Evolutionary conservation across 495 filamentous ascomycete genomes (phyloP), one percentile per base, ranked within the genome.

Genomic region (Jackrogersella minutella): DNA sequence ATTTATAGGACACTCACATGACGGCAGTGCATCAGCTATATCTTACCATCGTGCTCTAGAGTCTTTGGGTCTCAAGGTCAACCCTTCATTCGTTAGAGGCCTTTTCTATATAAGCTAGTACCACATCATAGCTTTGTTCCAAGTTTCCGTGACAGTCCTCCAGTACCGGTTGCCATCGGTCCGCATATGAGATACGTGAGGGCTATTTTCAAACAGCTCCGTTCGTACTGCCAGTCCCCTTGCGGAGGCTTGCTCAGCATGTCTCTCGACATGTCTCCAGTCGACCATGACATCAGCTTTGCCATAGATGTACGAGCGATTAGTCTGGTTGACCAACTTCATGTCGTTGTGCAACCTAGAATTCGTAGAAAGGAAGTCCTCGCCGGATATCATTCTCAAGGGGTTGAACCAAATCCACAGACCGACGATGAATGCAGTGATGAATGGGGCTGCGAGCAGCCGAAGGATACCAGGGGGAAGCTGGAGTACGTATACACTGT

Each of bases 151-250:
- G 9, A 81, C 69, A 37, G 74, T 59, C 5, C 52, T 54, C 81
- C 81, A 82, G 62, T 84, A 84, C 43, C 81, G 60, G 58, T 62
- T 59, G 64, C 64, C 47, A 49, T 81, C 74, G 8, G 53, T 65
- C 39, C 76, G 71, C 57, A 71, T 78, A 67, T 80, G 79, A 14
- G 76, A 72, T 6, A 83, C 81, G 67, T 82, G 80, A 21, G 70
- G 67, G 3, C 74, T 77, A 31, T 73, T 58, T 22, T 60, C 70
- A 55, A 82, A 80, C 58, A 49, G 46, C 58, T 80, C 81, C 55
- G 41, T 66, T 37, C 71, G 62, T 0, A 79, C 77, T 8, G 16
- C 39, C 31, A 78, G 67, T 40, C 80, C 79, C 62, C 33, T 66
- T 1, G 10, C 5, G 3, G 46, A 57, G 5, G 80, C 81, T 8